A percentile compares a stretch with the other conserved stretches of the same genome.
Evolutionary conservation across 2,329 filamentous ascomycete genomes (phyloP).

Genomic region (Exutisphaerella laricina): DNA sequence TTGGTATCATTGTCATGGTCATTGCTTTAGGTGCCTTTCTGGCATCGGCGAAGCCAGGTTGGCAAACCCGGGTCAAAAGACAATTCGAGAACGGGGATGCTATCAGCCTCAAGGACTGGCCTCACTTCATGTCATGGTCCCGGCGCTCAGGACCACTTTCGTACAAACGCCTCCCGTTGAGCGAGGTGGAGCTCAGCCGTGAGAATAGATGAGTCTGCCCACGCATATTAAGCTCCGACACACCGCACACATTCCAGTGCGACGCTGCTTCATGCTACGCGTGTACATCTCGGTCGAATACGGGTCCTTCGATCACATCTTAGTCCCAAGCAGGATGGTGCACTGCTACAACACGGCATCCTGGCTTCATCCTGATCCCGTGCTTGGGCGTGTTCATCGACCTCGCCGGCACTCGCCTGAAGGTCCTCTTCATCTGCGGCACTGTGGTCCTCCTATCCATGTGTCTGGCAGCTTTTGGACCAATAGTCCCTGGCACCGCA

Average conservation of each 20-base stretch:
- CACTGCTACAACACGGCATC: constrained; percentile 51
- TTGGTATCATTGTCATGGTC: constrained; percentile 3
- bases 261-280: no score
- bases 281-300: no score
- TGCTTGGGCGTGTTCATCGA: constrained; percentile 54
- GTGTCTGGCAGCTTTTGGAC: constrained; percentile 50
- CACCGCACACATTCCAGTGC: no score
- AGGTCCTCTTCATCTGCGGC: constrained; percentile 44
- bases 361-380: constrained; percentile 55
- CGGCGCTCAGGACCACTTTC: neutral
- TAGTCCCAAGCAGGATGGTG: constrained; percentile 61
- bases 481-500: constrained; percentile 48
- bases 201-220: neutral
- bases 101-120: neutral
- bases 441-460: constrained; percentile 50
- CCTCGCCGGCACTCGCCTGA: constrained; percentile 49
- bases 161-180: neutral
- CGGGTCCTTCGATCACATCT: no score
- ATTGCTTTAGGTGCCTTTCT: neutral
- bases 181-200: neutral
- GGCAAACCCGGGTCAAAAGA: no score
- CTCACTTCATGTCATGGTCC: neutral
- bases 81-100: no score
- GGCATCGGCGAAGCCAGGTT: neutral
- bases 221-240: no score